These are phyloP conservation scores for Taphrina sp. DNA, from an alignment of 1,139 yeast genomes.

Conservation along the genomic window DNA sequence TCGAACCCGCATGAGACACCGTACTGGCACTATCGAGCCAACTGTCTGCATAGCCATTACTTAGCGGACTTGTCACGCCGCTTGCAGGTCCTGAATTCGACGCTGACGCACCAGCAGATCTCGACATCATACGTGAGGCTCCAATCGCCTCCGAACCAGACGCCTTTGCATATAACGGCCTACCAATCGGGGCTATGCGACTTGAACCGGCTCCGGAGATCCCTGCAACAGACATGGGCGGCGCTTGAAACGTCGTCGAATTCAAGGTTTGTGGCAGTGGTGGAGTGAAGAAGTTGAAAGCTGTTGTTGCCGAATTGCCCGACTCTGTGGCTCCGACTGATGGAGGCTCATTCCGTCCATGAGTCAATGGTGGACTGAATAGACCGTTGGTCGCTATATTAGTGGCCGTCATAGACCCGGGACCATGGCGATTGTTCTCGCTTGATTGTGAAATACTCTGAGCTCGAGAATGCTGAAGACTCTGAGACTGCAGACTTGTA, in stretches of 20 bases:
- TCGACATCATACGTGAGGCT: not conserved
- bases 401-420: not conserved
- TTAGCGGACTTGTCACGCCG: constrained; percentile 20
- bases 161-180: constrained; percentile 2
- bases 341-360: constrained; percentile 3
- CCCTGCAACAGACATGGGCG: not conserved
- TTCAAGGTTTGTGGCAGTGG: not conserved
- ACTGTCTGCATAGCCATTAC: constrained; percentile 12
- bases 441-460: not conserved
- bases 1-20: not conserved
- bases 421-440: not conserved
- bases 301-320: not conserved
- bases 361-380: constrained; percentile 11
- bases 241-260: not conserved
- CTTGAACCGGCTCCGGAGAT: not conserved
- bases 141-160: constrained; percentile 2
- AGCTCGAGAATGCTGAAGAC: not conserved
- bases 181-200: constrained; percentile 8
- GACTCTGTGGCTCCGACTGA: constrained; percentile 3
- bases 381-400: not conserved
- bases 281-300: constrained; percentile 11
- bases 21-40: constrained; percentile 1
- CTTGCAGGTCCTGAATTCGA: not conserved
- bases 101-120: not conserved
- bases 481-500: not conserved